Base-by-base conservation (phyloP, 1,139 yeast species). In the Spathaspora sp. region DNA sequence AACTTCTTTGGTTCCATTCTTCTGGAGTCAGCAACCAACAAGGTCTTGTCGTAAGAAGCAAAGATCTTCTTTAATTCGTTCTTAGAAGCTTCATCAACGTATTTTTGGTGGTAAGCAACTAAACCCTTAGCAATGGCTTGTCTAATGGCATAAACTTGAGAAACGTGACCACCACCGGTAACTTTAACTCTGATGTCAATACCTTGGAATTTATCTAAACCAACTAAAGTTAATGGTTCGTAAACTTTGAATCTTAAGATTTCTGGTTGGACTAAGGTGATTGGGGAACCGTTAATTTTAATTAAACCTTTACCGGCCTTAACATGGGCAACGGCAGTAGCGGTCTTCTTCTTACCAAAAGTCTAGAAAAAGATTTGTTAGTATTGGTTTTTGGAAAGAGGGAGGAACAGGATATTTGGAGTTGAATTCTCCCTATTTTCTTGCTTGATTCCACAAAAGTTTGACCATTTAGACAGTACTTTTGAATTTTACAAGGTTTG, bases 1-100 rank as follows among this genome's bases (percentile, higher is more conserved):
- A 91, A 93, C 85, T 93, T 93, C 97, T 93, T 93, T 86, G 99
- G 99, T 84, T 93, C 99, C 86, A 91, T 86, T 86, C 96, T 93
- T 88, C 99, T 90, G 70, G 98, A 84, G 79, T 93, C 99, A 68
- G 99, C 99, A 78, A 93, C 95, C 80, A 93, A 88, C 77, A 93
- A 86, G 76, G 99, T 90, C 84, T 97, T 91, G 93, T 93, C 99
- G 86, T 91, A 95, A 70, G 96, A 76, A 61, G 95, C 84, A 80
- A 90, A 89, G 68, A 95, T 85, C 84, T 90, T 91, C 96, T 95
- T 93, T 77, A 93, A 86, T 82, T 93, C 99, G 82, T 91, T 91
- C 89, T 93, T 95, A 67, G 97, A 87, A 78, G 96, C 97, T 84
- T 93, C 99, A 71, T 93, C 99, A 70, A 93, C 97, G 80, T 75